Percentiles rank a stretch among this genome's conserved stretches.
These are phyloP conservation scores for Ceratocystis variospora DNA, from an alignment of 2,329 filamentous ascomycete genomes.

Conservation along the genomic window DNA sequence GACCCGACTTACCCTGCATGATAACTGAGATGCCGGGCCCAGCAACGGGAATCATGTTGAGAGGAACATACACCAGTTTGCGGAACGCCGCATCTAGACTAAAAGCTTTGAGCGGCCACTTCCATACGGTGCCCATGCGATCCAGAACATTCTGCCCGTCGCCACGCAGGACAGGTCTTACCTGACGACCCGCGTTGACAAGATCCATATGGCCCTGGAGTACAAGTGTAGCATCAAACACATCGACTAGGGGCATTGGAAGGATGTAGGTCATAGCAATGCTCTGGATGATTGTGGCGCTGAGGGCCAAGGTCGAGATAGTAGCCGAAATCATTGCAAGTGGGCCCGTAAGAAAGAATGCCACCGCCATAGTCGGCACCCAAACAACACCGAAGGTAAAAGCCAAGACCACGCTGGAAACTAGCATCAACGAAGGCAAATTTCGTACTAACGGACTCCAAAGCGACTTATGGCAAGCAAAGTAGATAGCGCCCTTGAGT, in stretches of 20 bases:
- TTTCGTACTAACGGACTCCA: conserved; percentile 46
- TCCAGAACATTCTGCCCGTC: conserved; percentile 35
- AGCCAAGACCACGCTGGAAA: conserved; percentile 58
- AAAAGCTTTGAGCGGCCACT: conserved; percentile 43
- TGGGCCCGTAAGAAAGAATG: conserved; percentile 75
- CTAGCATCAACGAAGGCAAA: conserved; percentile 47
- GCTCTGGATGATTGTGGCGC: conserved; percentile 42
- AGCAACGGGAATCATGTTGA: conserved; percentile 86
- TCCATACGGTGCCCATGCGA: conserved; percentile 43
- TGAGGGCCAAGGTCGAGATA: conserved; percentile 52
- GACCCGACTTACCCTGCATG: conserved; percentile 45
- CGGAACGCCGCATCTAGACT: conserved; percentile 52
- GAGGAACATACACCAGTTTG: conserved; percentile 72
- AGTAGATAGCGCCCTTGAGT: conserved; percentile 45
- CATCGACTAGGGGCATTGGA: conserved; percentile 71
- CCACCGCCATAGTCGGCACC: conserved; percentile 65
- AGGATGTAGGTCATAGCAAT: conserved; percentile 59
- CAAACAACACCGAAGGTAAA: conserved; percentile 86
- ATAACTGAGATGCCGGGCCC: conserved; percentile 47
- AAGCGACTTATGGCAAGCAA: conserved; percentile 39
- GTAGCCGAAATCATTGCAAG: conserved; percentile 60
- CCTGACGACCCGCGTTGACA: conserved; percentile 59
- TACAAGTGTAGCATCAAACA: conserved; percentile 64
- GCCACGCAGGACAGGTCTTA: conserved; percentile 41
- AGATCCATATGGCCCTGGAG: conserved; percentile 41